These are phyloP conservation scores for Sordariomycetes sp. DNA, from an alignment of 2,329 filamentous ascomycete species.

Conservation along the genomic window DNA sequence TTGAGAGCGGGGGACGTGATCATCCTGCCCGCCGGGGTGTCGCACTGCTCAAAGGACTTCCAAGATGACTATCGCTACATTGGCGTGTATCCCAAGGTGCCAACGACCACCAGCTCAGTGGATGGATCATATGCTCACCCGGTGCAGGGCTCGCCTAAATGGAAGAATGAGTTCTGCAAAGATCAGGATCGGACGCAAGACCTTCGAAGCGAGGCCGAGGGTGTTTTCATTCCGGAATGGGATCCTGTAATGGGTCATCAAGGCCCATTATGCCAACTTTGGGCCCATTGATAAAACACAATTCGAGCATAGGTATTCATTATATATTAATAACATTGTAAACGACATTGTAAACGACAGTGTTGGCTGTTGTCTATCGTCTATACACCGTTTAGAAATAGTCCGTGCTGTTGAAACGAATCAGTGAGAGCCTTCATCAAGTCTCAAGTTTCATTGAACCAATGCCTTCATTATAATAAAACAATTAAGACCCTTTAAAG, in stretches of 20 bases:
- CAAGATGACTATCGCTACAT: constrained; percentile 2
- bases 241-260: neutral
- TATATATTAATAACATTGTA: neutral
- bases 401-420: too few species aligned
- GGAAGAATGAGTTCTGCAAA: neutral
- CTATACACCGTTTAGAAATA: too few species aligned
- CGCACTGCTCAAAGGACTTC: constrained; percentile 4
- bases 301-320: neutral
- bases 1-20: constrained; percentile 4
- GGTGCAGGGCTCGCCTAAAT: neutral
- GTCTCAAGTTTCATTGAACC: too few species aligned
- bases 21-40: constrained; percentile 3
- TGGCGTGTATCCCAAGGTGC: constrained; percentile 4
- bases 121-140: neutral
- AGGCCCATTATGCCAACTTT: neutral
- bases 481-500: too few species aligned
- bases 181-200: neutral
- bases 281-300: neutral
- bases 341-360: neutral
- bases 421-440: too few species aligned
- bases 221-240: neutral
- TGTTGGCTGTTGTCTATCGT: too few species aligned
- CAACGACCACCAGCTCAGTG: too few species aligned
- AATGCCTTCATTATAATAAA: too few species aligned
- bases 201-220: neutral